phyloP scores from a whole-genome alignment of 257 asterid genomes.

The Thymus quinquecostatus region DNA sequence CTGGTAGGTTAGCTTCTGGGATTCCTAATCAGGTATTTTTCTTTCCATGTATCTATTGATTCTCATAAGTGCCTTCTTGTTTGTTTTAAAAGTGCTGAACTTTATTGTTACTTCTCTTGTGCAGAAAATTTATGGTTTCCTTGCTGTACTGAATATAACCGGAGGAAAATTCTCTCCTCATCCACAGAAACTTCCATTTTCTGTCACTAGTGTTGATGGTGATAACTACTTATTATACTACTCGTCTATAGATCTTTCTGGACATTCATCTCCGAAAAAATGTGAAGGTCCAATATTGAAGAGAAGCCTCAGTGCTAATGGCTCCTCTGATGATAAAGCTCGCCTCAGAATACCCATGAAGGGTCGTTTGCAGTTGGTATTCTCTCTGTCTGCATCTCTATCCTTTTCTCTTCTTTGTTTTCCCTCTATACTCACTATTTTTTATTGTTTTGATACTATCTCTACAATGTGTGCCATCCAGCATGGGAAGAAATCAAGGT shows the following conservation, averaged over 20 bases:
- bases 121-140: constrained; percentile 95
- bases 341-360: constrained; percentile 82
- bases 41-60: constrained; percentile 8
- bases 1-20: constrained; percentile 89
- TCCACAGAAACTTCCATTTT: constrained; percentile 88
- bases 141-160: constrained; percentile 78
- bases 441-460: constrained; percentile 17
- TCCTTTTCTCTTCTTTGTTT: not conserved
- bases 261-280: constrained; percentile 45
- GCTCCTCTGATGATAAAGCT: constrained; percentile 56
- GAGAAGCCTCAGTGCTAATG: constrained; percentile 72
- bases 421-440: constrained; percentile 5
- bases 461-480: not conserved
- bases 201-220: constrained; percentile 83
- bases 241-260: constrained; percentile 75
- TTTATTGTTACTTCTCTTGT: constrained; percentile 3
- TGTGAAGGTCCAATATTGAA: constrained; percentile 58
- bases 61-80: constrained; percentile 14
- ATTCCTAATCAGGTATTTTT: constrained; percentile 60
- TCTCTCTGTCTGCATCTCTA: constrained; percentile 25
- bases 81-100: not conserved
- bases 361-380: constrained; percentile 90
- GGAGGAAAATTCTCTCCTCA: constrained; percentile 88
- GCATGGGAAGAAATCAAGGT: not conserved
- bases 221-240: constrained; percentile 79